Evolutionary conservation across 73 alveolate genomes (phyloP).

Genomic region (Paramecium sonneborni): DNA sequence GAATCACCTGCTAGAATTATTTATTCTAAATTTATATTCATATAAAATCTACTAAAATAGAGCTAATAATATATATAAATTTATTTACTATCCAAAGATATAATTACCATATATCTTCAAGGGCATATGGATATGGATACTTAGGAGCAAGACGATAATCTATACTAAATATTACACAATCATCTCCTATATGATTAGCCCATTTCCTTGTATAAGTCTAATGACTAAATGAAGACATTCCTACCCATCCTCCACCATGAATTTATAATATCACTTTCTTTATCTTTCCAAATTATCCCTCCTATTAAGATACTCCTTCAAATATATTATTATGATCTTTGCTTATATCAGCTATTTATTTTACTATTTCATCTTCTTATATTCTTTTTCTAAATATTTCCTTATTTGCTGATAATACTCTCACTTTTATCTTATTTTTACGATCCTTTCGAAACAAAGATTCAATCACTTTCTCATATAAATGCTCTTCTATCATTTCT

Average conservation of each 20-base stretch:
- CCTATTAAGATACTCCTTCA: not conserved
- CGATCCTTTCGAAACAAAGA: not conserved
- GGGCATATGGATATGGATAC: slow-evolving; percentile 85
- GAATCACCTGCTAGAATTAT: slow-evolving; percentile 90
- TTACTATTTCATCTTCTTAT: not conserved
- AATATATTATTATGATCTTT: not conserved
- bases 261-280: slow-evolving; percentile 75
- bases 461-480: not conserved
- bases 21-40: slow-evolving; percentile 68
- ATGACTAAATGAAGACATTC: slow-evolving; percentile 92
- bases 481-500: not conserved
- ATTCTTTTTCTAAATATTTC: not conserved
- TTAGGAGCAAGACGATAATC: slow-evolving; percentile 94
- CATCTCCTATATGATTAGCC: slow-evolving; percentile 61
- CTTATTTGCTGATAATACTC: slow-evolving; percentile 25
- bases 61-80: not conserved
- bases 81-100: slow-evolving; percentile 82
- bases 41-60: slow-evolving; percentile 70
- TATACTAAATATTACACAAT: slow-evolving; percentile 71
- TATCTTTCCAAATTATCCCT: not conserved
- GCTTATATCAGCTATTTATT: not conserved
- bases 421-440: slow-evolving; percentile 3
- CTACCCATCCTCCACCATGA: slow-evolving; percentile 97
- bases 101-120: slow-evolving; percentile 91
- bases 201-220: slow-evolving; percentile 85